Conservation (phyloP, 164 flowering plant species). For the Litsea cubeba region DNA sequence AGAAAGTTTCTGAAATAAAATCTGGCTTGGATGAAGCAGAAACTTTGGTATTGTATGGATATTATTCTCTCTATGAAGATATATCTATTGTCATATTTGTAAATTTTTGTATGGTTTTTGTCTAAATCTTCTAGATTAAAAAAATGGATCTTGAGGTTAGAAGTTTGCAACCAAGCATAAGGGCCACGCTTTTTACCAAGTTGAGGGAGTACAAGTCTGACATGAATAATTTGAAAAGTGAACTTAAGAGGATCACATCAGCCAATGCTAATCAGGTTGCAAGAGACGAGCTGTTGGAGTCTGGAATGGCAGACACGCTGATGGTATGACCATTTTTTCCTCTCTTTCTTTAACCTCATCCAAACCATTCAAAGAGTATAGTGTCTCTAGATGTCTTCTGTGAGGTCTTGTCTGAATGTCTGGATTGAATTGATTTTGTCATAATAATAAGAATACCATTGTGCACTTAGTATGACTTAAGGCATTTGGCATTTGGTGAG, state of each 20-base stretch:
- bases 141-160: constrained; percentile 95
- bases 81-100: neutral
- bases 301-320: constrained; percentile 81
- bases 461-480: too few relatives aligned
- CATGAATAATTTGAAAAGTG: constrained; percentile 72
- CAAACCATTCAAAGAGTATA: neutral
- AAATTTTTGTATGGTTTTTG: neutral
- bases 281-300: constrained; percentile 79
- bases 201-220: constrained; percentile 89
- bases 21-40: constrained; percentile 80
- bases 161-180: constrained; percentile 79
- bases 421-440: neutral
- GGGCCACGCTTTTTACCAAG: constrained; percentile 76
- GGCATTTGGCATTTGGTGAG: too few relatives aligned
- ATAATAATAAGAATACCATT: too few relatives aligned
- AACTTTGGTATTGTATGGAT: constrained; percentile 46
- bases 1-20: constrained; percentile 62
- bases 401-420: neutral
- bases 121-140: constrained; percentile 42
- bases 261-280: constrained; percentile 47
- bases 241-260: constrained; percentile 61
- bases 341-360: neutral
- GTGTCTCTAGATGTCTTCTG: neutral
- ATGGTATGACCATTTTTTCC: constrained; percentile 31
- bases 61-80: neutral